Conservation (phyloP, 768 basidiomycete species). For the Stropharia rugosoannulata region DNA sequence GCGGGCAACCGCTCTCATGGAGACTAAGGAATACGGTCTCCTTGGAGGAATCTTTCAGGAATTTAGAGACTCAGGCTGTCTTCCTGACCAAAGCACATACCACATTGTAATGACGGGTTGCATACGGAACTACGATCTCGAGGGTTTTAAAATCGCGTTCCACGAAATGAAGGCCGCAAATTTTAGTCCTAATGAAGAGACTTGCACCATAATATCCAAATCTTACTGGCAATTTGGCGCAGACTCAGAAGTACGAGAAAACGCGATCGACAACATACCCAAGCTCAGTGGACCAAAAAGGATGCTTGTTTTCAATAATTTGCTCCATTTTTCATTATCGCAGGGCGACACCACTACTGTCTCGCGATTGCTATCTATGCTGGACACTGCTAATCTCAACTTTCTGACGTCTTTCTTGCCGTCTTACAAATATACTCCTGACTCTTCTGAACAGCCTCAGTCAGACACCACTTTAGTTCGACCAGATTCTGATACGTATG, state of each 20-base stretch:
- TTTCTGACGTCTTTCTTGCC: constrained; percentile 21
- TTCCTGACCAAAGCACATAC: constrained; percentile 62
- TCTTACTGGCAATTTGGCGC: constrained; percentile 61
- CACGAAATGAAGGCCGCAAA: constrained; percentile 57
- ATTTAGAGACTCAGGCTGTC: constrained; percentile 44
- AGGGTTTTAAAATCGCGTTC: constrained; percentile 52
- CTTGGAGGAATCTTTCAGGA: constrained; percentile 48
- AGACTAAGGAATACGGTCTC: constrained; percentile 45
- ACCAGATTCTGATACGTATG: constrained; percentile 62
- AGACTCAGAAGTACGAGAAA: constrained; percentile 51
- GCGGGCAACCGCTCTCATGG: constrained; percentile 60
- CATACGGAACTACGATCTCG: constrained; percentile 66
- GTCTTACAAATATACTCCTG: neutral
- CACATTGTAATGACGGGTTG: constrained; percentile 68
- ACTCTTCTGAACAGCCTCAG: neutral
- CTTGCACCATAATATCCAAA: constrained; percentile 57
- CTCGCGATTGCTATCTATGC: constrained; percentile 46
- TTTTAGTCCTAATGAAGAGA: constrained; percentile 51
- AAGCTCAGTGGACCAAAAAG: constrained; percentile 37
- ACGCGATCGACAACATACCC: constrained; percentile 47
- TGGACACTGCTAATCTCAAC: constrained; percentile 31
- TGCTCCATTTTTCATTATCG: constrained; percentile 65
- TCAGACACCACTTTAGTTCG: constrained; percentile 10
- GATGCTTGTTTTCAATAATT: constrained; percentile 63
- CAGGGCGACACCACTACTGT: constrained; percentile 47